Evolutionary conservation across 2,329 filamentous ascomycete genomes (phyloP), one percentile per base, ranked within the genome.

Genomic region (Sodiomyces alkalinus): DNA sequence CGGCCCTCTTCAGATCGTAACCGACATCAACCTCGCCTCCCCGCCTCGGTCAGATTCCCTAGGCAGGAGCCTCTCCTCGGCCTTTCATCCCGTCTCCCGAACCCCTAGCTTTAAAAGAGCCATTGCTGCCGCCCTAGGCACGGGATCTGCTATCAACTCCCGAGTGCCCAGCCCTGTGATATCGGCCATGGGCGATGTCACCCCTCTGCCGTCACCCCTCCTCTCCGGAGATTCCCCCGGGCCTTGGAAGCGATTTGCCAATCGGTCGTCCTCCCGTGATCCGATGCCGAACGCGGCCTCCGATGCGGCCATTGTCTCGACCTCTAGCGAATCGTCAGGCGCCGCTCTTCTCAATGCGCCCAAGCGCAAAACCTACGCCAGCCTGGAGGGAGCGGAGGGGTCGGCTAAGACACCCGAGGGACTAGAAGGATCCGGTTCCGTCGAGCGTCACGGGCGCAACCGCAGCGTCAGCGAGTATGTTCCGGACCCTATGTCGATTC

Each of bases 391-490:
- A 25, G 32, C 36, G 3, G 45, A 47, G 23, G 39, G 24, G 7
- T 14, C 30, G 4, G 48, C 12, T 39, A 49, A 25, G 40, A 46
- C 26, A 28, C 36, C 29, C 12, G 15, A 16, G 9, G 21, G 17
- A 13, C 17, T 21, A 7, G 27, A 22, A 13, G 24, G 39, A 17
- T 44, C 36, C 20, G 11, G 9, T 10, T 14, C 14, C 23, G 27
- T 40, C 30, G 30, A 34, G 29, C 42, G 39, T 33, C 39, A 36
- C 31, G 41, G 60, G 9, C 69, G 80, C 33, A 85, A 90, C 48
- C 68, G 86, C 41, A 94, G 86, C 51, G 58, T 90, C 16, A 93
- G 85, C 56, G 86, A 94, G 39, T 93, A 92, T 50, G 65, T 74
- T 0, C 83, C 85, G 3, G 80, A 90, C 30, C 58, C 69, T 5